These are phyloP conservation scores for Triticum dicoccoides DNA, from an alignment of 176 grass and related monocot species.

Conservation along the genomic window DNA sequence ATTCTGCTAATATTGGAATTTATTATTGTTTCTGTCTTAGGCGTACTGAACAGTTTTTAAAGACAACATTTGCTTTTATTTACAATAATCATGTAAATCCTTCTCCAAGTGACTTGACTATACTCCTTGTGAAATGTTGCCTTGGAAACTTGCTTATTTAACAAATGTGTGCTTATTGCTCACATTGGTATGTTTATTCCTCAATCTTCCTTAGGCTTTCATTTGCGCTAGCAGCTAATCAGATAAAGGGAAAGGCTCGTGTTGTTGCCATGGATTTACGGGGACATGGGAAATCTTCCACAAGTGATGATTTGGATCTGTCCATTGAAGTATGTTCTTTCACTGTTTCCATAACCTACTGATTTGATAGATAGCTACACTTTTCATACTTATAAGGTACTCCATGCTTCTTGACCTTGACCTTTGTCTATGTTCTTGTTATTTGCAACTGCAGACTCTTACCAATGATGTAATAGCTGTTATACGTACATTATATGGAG, in stretches of 20 bases:
- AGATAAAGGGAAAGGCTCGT: constrained; percentile 75
- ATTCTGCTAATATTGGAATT: not conserved
- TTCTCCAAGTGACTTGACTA: constrained; percentile 8
- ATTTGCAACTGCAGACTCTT: constrained; percentile 65
- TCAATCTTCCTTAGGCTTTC: constrained; percentile 71
- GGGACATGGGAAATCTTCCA: constrained; percentile 84
- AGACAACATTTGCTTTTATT: not conserved
- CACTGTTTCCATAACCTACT: not conserved
- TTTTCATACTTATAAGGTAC: constrained; percentile 1
- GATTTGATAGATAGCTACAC: not conserved
- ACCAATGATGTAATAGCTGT: constrained; percentile 76
- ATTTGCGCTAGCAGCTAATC: constrained; percentile 80
- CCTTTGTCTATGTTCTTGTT: not conserved
- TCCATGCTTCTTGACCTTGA: not conserved
- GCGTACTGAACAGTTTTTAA: not conserved
- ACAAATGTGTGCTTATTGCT: constrained; percentile 11
- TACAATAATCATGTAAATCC: not conserved
- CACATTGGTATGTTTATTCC: constrained; percentile 4
- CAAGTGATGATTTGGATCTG: constrained; percentile 77
- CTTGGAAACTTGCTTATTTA: not conserved
- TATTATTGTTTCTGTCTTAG: not conserved
- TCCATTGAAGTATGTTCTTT: constrained; percentile 75
- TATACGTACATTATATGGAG: constrained; percentile 71
- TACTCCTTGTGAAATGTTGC: not conserved
- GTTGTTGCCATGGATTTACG: constrained; percentile 86